Evolutionary conservation across 768 basidiomycete species (phyloP).

Genomic region (Collybia mongolica): DNA sequence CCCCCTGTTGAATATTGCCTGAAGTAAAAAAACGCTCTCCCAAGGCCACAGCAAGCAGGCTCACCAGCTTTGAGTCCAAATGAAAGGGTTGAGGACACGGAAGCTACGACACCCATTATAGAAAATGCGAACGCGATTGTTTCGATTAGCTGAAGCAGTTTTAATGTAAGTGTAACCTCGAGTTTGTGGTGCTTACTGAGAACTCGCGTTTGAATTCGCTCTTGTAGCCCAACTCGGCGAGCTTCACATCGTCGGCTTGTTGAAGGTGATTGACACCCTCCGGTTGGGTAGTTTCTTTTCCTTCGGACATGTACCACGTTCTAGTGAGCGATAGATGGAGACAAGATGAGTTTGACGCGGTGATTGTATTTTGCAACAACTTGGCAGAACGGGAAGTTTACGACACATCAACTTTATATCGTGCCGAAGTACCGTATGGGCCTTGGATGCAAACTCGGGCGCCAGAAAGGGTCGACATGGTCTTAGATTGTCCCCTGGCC

Average conservation of each 20-base stretch:
- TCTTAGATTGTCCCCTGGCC: not conserved
- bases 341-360: too few species aligned
- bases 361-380: too few species aligned
- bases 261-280: not conserved
- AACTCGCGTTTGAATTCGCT: conserved; percentile 75
- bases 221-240: conserved; percentile 70
- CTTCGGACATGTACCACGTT: too few species aligned
- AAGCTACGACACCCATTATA: conserved; percentile 73
- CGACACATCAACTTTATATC: too few species aligned
- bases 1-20: conserved; percentile 43
- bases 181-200: conserved; percentile 40
- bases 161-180: too few species aligned
- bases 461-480: not conserved
- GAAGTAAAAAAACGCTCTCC: not conserved
- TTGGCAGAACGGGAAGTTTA: too few species aligned
- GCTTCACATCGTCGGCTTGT: conserved; percentile 51
- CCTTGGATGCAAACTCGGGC: not conserved
- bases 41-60: conserved; percentile 33
- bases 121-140: conserved; percentile 67
- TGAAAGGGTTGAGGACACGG: conserved; percentile 62
- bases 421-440: too few species aligned
- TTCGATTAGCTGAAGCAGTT: conserved; percentile 44
- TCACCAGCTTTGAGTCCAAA: conserved; percentile 53
- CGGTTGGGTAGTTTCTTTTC: too few species aligned
- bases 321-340: too few species aligned